Evolutionary conservation across 768 basidiomycete species (phyloP).

Genomic region (Paxillus involutus): DNA sequence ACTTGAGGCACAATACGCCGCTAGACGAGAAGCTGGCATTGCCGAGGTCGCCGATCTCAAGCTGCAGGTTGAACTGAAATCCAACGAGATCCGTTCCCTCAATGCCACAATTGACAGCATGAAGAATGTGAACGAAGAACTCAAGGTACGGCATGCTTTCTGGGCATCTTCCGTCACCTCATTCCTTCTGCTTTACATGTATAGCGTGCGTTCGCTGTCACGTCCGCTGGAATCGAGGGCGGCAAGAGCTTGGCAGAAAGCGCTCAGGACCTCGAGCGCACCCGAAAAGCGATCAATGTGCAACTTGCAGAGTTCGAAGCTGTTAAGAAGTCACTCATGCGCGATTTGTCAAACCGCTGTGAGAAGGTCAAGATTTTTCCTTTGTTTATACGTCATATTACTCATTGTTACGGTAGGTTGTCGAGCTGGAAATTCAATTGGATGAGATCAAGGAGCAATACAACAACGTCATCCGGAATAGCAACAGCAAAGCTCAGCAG

Average conservation of each 20-base stretch:
- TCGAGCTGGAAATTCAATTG: constrained; percentile 97
- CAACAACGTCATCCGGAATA: constrained; percentile 96
- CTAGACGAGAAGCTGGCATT: constrained; percentile 86
- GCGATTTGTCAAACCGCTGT: constrained; percentile 97
- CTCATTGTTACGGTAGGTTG: constrained; percentile 60
- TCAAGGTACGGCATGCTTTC: constrained; percentile 65
- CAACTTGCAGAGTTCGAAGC: constrained; percentile 98
- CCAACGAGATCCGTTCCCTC: constrained; percentile 80
- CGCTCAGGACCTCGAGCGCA: constrained; percentile 95
- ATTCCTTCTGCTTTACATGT: constrained; percentile 1
- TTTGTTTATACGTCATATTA: constrained; percentile 8
- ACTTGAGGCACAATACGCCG: constrained; percentile 90
- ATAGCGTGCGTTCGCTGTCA: constrained; percentile 95
- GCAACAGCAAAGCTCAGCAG: constrained; percentile 97
- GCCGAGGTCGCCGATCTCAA: constrained; percentile 84
- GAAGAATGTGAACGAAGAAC: constrained; percentile 95
- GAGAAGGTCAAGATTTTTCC: constrained; percentile 72
- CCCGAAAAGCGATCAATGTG: constrained; percentile 95
- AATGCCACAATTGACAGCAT: constrained; percentile 88
- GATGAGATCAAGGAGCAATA: constrained; percentile 99
- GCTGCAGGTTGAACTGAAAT: constrained; percentile 84
- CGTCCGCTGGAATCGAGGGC: constrained; percentile 95
- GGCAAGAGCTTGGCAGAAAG: constrained; percentile 97
- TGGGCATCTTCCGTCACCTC: constrained; percentile 5
- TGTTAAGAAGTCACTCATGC: constrained; percentile 98